These are phyloP conservation scores for Hanseniaspora lachancei DNA, from an alignment of 805 yeast genomes.

Conservation along the genomic window DNA sequence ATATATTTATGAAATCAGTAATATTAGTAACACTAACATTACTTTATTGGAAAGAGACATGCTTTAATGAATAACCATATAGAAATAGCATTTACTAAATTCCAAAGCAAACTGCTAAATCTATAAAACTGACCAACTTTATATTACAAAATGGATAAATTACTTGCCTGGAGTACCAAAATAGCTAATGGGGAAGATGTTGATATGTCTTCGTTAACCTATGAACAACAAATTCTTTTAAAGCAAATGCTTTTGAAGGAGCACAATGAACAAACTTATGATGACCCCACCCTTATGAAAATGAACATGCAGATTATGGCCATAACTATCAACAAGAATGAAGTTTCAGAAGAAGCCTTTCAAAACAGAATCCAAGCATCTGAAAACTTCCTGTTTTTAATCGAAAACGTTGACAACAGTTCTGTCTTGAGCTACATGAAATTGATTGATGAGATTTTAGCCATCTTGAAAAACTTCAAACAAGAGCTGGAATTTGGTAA, in stretches of 20 bases:
- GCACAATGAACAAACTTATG: constrained; percentile 24
- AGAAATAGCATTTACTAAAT: no score
- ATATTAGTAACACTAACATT: no score
- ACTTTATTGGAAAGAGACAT: no score
- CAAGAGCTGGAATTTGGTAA: constrained; percentile 45
- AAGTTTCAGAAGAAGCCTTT: constrained; percentile 1
- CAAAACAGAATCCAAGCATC: constrained; percentile 63
- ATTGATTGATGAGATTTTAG: constrained; percentile 8
- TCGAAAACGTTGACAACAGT: constrained; percentile 89
- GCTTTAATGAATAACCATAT: no score
- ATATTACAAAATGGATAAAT: constrained; percentile 58
- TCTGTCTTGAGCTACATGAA: constrained; percentile 29
- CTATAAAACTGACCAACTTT: neutral
- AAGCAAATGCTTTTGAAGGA: constrained; percentile 8
- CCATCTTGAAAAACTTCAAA: constrained; percentile 4
- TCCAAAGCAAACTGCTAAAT: no score
- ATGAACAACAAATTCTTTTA: constrained; percentile 10
- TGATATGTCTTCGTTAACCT: constrained; percentile 30
- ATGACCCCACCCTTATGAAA: constrained; percentile 80
- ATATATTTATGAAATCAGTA: no score
- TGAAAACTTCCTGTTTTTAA: constrained; percentile 84
- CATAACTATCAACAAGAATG: constrained; percentile 29
- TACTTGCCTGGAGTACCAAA: constrained; percentile 83
- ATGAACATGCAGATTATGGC: constrained; percentile 52
- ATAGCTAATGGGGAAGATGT: constrained; percentile 61